Evolutionary conservation across 768 basidiomycete genomes (phyloP).

Genomic region (Pulveroboletus ravenelii): DNA sequence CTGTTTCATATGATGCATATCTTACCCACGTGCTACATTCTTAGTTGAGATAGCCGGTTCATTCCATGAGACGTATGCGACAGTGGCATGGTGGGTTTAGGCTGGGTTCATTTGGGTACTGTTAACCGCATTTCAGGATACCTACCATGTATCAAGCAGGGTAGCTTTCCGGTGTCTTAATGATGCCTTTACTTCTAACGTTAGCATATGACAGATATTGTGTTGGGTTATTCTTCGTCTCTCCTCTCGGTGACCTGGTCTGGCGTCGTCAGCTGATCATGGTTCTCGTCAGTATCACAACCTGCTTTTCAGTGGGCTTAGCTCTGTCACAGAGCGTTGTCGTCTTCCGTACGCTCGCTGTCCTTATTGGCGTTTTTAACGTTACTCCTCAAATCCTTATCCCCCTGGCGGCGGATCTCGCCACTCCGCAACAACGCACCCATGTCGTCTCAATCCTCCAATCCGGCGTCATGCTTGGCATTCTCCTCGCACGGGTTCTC

Average conservation of each 20-base stretch:
- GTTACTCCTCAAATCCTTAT: constrained; percentile 38
- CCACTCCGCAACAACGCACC: constrained; percentile 25
- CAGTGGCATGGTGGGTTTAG: constrained; percentile 30
- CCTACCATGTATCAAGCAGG: constrained; percentile 67
- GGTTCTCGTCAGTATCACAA: constrained; percentile 29
- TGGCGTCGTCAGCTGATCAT: constrained; percentile 40
- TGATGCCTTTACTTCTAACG: background rate
- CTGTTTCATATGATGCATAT: background rate
- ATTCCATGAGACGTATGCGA: constrained; percentile 32
- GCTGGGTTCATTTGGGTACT: background rate
- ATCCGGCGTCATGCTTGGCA: constrained; percentile 27
- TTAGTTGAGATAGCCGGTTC: constrained; percentile 33
- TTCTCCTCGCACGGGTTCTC: constrained; percentile 30
- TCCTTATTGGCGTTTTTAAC: constrained; percentile 37
- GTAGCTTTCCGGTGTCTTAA: constrained; percentile 29
- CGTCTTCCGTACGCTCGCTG: constrained; percentile 32
- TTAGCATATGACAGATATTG: background rate
- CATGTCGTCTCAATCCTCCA: constrained; percentile 30
- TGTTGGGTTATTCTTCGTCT: constrained; percentile 39
- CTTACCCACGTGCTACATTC: background rate
- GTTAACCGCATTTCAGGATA: constrained; percentile 37
- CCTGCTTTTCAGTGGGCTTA: constrained; percentile 37
- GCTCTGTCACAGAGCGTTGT: constrained; percentile 33
- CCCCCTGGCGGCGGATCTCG: constrained; percentile 44
- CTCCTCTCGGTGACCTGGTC: constrained; percentile 45